Percentiles rank a stretch among this genome's conserved stretches.
phyloP scores from a whole-genome alignment of 179 eudicot species.

The Silene noctiflora region DNA sequence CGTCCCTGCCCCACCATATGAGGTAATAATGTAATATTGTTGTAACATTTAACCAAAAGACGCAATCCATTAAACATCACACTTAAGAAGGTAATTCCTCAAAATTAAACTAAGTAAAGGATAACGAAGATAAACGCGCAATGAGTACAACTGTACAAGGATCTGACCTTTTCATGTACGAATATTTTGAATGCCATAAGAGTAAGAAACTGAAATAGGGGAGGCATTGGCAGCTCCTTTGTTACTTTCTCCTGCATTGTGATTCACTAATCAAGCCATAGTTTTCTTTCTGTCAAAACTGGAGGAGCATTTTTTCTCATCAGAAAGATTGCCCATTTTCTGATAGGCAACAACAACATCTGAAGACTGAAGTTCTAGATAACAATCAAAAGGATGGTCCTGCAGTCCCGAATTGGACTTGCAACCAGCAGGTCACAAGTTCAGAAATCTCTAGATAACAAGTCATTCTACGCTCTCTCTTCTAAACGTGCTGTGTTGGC shows the following conservation, averaged over 20 bases:
- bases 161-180: slow-evolving; percentile 61
- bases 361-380: background rate
- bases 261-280: slow-evolving; percentile 8
- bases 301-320: background rate
- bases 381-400: background rate
- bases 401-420: background rate
- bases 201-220: slow-evolving; percentile 79
- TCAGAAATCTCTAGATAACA: background rate
- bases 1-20: too few relatives aligned
- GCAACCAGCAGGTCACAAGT: background rate
- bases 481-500: background rate
- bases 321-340: background rate
- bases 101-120: background rate
- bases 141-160: slow-evolving; percentile 6
- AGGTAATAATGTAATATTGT: too few relatives aligned
- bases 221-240: slow-evolving; percentile 89
- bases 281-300: background rate
- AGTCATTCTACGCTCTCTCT: background rate
- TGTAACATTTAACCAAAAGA: slow-evolving; percentile 2
- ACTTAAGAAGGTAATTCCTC: slow-evolving; percentile 9
- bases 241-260: slow-evolving; percentile 54
- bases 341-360: background rate
- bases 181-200: slow-evolving; percentile 74
- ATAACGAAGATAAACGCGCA: background rate
- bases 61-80: slow-evolving; percentile 8